phyloP scores from a whole-genome alignment of 768 basidiomycete species.

The Serendipita indica region DNA sequence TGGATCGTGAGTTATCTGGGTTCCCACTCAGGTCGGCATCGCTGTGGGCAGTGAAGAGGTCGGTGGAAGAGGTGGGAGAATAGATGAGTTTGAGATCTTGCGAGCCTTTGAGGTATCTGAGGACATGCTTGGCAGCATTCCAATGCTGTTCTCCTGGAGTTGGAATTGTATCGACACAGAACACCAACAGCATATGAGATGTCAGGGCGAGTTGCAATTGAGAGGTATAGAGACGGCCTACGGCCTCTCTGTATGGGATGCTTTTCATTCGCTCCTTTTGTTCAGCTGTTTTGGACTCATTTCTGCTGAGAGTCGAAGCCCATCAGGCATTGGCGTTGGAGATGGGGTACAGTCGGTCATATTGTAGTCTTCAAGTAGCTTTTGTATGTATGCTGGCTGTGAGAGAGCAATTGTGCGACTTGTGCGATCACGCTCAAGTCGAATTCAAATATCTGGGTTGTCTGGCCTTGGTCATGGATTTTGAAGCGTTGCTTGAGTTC shows the following conservation, averaged over 20 bases:
- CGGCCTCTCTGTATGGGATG: background rate
- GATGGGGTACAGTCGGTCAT: too few relatives aligned
- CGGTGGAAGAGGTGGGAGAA: background rate
- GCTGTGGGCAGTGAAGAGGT: conserved; percentile 17
- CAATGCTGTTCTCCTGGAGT: conserved; percentile 12
- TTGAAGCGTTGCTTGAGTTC: background rate
- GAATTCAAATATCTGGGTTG: conserved; percentile 16
- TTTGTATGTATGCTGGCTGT: background rate
- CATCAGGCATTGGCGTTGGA: too few relatives aligned
- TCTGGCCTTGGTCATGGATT: conserved; percentile 9
- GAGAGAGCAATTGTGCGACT: background rate
- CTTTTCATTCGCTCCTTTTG: background rate
- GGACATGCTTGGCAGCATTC: conserved; percentile 9
- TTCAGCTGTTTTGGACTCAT: background rate
- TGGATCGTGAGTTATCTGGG: conserved; percentile 21
- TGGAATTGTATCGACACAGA: conserved; percentile 21
- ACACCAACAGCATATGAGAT: conserved; percentile 19
- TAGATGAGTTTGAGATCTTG: background rate
- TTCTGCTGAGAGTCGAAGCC: background rate
- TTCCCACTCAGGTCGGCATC: conserved; percentile 24
- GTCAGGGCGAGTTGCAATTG: conserved; percentile 17
- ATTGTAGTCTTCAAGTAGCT: background rate
- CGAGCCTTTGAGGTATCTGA: conserved; percentile 9
- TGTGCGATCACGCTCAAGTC: conserved; percentile 18
- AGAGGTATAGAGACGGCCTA: background rate